Percentiles rank a stretch among this genome's conserved stretches.
Evolutionary conservation across 2,329 filamentous ascomycete species (phyloP).

Genomic region (Beauveria sp.): DNA sequence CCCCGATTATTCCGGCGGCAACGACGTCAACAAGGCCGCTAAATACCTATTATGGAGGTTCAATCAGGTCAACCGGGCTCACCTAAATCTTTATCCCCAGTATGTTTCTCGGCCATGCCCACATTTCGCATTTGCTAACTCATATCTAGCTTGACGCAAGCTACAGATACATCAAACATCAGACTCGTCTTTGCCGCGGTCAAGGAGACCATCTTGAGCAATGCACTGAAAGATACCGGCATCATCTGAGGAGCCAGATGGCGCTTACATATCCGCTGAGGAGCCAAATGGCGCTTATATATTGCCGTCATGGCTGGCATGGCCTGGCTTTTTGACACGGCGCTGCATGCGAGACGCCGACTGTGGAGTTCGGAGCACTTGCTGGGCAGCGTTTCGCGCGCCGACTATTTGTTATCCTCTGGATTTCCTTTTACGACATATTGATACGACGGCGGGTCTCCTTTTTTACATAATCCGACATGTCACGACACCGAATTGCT

Average conservation of each 20-base stretch:
- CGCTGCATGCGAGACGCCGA: background rate
- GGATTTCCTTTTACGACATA: constrained; percentile 7
- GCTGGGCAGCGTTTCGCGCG: constrained; percentile 1
- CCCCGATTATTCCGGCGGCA: constrained; percentile 93
- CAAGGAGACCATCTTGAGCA: constrained; percentile 97
- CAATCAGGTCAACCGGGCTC: constrained; percentile 94
- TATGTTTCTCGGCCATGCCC: constrained; percentile 39
- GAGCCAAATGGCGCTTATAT: background rate
- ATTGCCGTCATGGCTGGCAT: background rate
- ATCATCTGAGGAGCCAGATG: constrained; percentile 58
- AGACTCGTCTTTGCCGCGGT: constrained; percentile 95
- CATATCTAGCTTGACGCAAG: constrained; percentile 75
- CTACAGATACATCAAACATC: constrained; percentile 97
- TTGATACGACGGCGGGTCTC: constrained; percentile 6
- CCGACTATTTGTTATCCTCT: background rate
- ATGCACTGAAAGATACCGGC: constrained; percentile 94
- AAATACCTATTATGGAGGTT: constrained; percentile 98
- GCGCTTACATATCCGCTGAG: constrained; percentile 34
- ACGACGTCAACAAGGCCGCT: constrained; percentile 94
- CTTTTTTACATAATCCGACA: constrained; percentile 8
- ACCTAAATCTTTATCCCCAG: constrained; percentile 97
- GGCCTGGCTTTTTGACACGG: background rate
- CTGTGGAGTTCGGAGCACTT: constrained; percentile 9
- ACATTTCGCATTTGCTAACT: constrained; percentile 13
- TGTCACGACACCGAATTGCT: constrained; percentile 7